Percentiles rank a stretch among this genome's conserved stretches.
Evolutionary conservation across 78 protist species (phyloP).

Genomic region (Cyanophora paradoxa): DNA sequence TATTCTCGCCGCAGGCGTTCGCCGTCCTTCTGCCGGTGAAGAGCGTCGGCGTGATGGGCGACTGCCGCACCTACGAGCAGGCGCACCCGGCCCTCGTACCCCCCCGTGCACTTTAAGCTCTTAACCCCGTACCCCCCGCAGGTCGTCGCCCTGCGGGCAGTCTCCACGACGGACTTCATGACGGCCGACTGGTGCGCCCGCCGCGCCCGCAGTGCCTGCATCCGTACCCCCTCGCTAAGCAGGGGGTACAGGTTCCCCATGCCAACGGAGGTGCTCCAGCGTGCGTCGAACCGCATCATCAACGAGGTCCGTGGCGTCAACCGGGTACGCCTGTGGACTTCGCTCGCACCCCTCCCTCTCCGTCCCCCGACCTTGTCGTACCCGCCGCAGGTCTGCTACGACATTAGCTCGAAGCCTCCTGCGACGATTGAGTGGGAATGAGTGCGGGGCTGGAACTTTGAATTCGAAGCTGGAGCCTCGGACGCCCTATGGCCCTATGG

Average conservation of each 20-base stretch:
- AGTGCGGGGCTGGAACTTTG: too few relatives aligned
- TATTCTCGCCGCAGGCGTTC: not conserved
- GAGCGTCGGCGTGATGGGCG: slow-evolving; percentile 92
- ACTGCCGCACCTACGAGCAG: slow-evolving; percentile 79
- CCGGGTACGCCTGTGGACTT: too few relatives aligned
- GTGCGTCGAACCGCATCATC: slow-evolving; percentile 22
- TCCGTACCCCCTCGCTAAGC: not conserved
- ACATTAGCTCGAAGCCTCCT: slow-evolving; percentile 86
- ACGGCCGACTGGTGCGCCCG: slow-evolving; percentile 40
- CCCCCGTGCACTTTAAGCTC: too few relatives aligned
- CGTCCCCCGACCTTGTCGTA: too few relatives aligned
- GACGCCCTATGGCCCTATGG: too few relatives aligned
- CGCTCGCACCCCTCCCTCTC: too few relatives aligned
- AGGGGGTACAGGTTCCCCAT: slow-evolving; percentile 7
- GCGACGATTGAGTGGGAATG: slow-evolving; percentile 88
- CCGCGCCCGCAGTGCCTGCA: slow-evolving; percentile 64
- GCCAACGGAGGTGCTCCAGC: slow-evolving; percentile 38
- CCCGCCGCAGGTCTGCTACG: slow-evolving; percentile 49
- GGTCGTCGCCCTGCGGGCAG: slow-evolving; percentile 69
- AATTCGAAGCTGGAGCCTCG: too few relatives aligned
- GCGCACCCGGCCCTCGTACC: not conserved
- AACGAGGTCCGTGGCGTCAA: slow-evolving; percentile 31
- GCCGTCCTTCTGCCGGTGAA: slow-evolving; percentile 56
- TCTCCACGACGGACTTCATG: slow-evolving; percentile 78
- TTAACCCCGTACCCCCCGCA: slow-evolving; percentile 25